Evolutionary conservation across 2,329 filamentous ascomycete genomes (phyloP).

Genomic region (Juglanconis sp.): DNA sequence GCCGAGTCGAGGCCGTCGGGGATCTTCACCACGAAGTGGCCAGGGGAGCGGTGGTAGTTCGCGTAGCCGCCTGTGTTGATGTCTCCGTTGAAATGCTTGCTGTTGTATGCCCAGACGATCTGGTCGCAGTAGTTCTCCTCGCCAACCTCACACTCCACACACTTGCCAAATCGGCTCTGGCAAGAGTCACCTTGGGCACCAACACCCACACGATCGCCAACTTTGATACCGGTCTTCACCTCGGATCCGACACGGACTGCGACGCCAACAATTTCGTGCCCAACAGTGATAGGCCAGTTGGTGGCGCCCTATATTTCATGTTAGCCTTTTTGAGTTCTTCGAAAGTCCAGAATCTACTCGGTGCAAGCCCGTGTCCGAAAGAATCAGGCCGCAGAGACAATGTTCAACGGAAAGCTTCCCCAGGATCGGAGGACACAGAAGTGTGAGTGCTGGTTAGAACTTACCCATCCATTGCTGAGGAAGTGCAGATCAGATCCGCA

Average conservation of each 20-base stretch:
- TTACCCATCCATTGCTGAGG: slow-evolving; percentile 51
- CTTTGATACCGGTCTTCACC: slow-evolving; percentile 42
- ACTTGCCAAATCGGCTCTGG: slow-evolving; percentile 32
- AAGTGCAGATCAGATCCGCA: slow-evolving; percentile 62
- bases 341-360: background rate
- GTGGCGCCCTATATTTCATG: slow-evolving; percentile 16
- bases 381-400: too few species aligned
- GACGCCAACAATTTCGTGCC: slow-evolving; percentile 63
- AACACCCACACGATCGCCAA: slow-evolving; percentile 63
- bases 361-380: background rate
- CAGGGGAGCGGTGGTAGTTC: slow-evolving; percentile 29
- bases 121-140: slow-evolving; percentile 38
- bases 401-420: too few species aligned
- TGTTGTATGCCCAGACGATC: slow-evolving; percentile 48
- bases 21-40: slow-evolving; percentile 44
- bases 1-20: slow-evolving; percentile 37
- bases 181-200: slow-evolving; percentile 60
- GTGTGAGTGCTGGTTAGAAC: background rate
- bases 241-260: slow-evolving; percentile 51
- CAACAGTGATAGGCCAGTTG: slow-evolving; percentile 47
- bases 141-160: slow-evolving; percentile 39
- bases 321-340: background rate
- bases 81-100: slow-evolving; percentile 46
- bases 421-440: too few species aligned
- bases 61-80: slow-evolving; percentile 56